Base-by-base conservation (phyloP, 108 stramenopile genomes). In the Pseudonitzschia multistriata region DNA sequence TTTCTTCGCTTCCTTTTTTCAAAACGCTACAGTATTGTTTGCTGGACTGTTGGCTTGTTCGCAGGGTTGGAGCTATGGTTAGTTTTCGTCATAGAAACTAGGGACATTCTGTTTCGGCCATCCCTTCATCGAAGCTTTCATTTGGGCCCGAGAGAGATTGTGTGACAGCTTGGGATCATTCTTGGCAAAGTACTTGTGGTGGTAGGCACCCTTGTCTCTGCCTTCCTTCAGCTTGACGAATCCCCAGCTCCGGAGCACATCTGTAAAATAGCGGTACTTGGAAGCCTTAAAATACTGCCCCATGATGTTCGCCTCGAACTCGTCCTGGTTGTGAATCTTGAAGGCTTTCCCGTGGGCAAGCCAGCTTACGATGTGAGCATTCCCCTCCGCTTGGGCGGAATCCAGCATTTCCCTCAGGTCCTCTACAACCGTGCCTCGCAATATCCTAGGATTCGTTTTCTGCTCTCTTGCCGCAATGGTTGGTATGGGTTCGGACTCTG, bases 191-290 rank as follows among this genome's bases (percentile, higher is more conserved):
- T 67, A 57, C 24, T 52, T 47, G 54, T 81, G 80, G 31, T 72
- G 73, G 40, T 73, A 81, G 24, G 74, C 66, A 7, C 72, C 72
- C 49, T 75, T 69, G 53, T 76, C 75, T 6, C 48, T 34, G 17
- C 72, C 67, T 1, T 72, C 11, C 25, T 85, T 86, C 6, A 92
- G 62, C 42, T 81, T 62, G 6, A 83, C 66, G 63, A 87, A 92
- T 22, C 90, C 90, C 71, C 88, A 92, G 13, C 88, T 76, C 54
- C 88, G 87, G 11, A 89, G 68, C 54, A 83, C 85, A 29, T 77
- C 76, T 21, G 64, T 40, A 42, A 77, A 71, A 34, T 77, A 77
- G 24, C 53, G 60, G 30, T 49, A 77, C 42, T 77, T 77, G 33
- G 59, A 29, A 11, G 69, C 68, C 6, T 61, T 60, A 34, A 77